phyloP scores from a whole-genome alignment of 441 rosid genomes.

The Viola pubescens region DNA sequence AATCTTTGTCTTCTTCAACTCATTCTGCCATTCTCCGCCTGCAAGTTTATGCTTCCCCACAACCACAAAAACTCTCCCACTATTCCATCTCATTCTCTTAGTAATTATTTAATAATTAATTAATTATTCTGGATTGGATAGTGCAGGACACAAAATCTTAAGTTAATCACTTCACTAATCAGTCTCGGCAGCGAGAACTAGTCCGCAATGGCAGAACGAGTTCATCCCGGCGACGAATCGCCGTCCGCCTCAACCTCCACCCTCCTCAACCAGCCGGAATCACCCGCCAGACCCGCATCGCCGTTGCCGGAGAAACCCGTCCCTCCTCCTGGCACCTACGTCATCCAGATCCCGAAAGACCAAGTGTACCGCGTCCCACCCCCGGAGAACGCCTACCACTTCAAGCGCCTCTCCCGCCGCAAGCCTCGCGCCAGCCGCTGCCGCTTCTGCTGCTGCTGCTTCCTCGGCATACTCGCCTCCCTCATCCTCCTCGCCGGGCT shows the following conservation, averaged over 20 bases:
- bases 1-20: too few relatives aligned
- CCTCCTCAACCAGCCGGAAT: not conserved
- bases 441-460: constrained; percentile 42
- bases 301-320: constrained; percentile 20
- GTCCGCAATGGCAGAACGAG: constrained; percentile 26
- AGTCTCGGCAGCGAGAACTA: too few relatives aligned
- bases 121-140: too few relatives aligned
- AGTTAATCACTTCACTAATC: too few relatives aligned
- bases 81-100: too few relatives aligned
- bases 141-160: not conserved
- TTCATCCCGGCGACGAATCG: constrained; percentile 26
- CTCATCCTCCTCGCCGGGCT: constrained; percentile 34
- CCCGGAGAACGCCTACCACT: constrained; percentile 57
- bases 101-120: too few relatives aligned
- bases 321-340: constrained; percentile 58
- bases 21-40: too few relatives aligned
- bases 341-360: constrained; percentile 78
- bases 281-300: constrained; percentile 2
- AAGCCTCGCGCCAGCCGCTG: constrained; percentile 24
- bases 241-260: constrained; percentile 11
- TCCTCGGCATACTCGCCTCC: constrained; percentile 23
- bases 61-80: too few relatives aligned
- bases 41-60: too few relatives aligned
- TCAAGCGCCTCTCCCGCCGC: constrained; percentile 35
- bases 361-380: constrained; percentile 80